These are phyloP conservation scores for Pseudogymnoascus sp. DNA, from an alignment of 2,329 filamentous ascomycete species.

Conservation along the genomic window DNA sequence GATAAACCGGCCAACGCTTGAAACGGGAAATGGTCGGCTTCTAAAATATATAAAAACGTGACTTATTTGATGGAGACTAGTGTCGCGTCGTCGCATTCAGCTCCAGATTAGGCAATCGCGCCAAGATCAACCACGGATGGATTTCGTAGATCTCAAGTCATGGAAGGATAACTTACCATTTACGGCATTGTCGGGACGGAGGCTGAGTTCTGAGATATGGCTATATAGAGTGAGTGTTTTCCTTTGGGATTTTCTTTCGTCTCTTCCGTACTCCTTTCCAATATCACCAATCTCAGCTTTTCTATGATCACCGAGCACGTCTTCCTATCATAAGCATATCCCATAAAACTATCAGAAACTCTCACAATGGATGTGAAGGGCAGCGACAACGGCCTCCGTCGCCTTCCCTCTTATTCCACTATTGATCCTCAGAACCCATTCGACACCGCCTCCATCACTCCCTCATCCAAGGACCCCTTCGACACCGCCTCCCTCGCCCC, in stretches of 20 bases:
- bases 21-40: too few relatives aligned
- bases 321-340: neutral
- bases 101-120: constrained; percentile 3
- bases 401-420: neutral
- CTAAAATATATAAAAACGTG: neutral
- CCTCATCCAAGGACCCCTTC: neutral
- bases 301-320: neutral
- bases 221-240: neutral
- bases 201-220: neutral
- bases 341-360: neutral
- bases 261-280: neutral
- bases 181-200: neutral
- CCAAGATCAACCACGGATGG: neutral
- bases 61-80: neutral
- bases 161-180: neutral
- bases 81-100: constrained; percentile 3
- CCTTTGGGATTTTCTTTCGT: neutral
- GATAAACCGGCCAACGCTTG: too few relatives aligned
- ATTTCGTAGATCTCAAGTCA: constrained; percentile 1
- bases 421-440: neutral
- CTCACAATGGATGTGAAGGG: neutral
- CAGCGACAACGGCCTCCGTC: neutral
- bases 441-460: neutral
- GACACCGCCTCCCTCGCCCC: neutral
- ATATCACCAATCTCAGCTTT: neutral